Evolutionary conservation across 768 basidiomycete species (phyloP), one percentile per base, ranked within the genome.

Genomic region (Chalciporus piperatus): DNA sequence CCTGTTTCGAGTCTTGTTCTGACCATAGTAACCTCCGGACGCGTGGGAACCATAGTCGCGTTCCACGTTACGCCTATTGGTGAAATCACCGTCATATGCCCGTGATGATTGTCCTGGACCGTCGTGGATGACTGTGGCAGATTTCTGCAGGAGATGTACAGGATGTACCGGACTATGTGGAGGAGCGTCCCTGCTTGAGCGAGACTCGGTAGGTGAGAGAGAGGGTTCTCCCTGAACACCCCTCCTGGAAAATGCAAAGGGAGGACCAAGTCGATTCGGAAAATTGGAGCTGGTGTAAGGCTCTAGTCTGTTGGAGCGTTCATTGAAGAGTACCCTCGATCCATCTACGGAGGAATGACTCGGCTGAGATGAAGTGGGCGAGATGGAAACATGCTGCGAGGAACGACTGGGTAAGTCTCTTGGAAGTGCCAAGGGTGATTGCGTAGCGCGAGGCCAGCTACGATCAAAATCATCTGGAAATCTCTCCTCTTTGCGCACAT

Each of bases 391-490:
- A 55, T 56, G 51, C 13, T 68, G 64, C 30, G 65, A 64, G 44
- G 65, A 53, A 37, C 66, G 59, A 55, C 58, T 56, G 65, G 67
- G 48, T 70, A 63, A 48, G 41, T 82, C 82, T 48, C 71, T 74
- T 16, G 70, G 70, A 10, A 74, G 68, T 11, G 71, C 51, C 17
- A 76, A 62, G 41, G 80, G 77, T 19, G 79, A 78, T 35, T 73
- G 68, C 51, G 77, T 76, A 32, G 83, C 82, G 47, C 85, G 83
- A n/a, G 93, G 93, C 94, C 93, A 97, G 61, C 92, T 93, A 45
- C 96, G 84, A 72, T 97, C 96, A 64, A 91, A 96, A 69, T 98
- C 95, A 59, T 98, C 93, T 6, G 80, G 84, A 69, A 96, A 95
- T 27, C 94, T 79, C 45, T 97, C 92, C 57, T 89, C 88, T 66